A percentile compares a stretch with the other conserved stretches of the same genome.
Evolutionary conservation across 495 filamentous ascomycete genomes (phyloP).

Genomic region (Neurospora sublineolata): DNA sequence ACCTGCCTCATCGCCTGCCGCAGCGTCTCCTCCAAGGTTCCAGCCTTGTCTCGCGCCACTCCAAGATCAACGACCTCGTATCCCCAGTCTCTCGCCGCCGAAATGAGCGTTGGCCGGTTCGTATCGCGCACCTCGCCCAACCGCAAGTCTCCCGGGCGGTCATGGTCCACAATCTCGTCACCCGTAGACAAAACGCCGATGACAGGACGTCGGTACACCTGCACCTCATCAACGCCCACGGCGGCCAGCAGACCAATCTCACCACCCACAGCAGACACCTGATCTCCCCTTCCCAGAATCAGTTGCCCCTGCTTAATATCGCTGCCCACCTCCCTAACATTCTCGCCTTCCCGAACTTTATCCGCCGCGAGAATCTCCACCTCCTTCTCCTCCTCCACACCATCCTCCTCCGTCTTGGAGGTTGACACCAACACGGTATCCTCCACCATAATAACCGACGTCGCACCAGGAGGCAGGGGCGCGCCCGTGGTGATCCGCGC

Average conservation of each 20-base stretch:
- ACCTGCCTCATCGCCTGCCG: slow-evolving; percentile 58
- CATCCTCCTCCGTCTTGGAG: slow-evolving; percentile 79
- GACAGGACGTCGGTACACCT: slow-evolving; percentile 62
- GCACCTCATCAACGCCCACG: slow-evolving; percentile 64
- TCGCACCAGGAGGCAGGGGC: slow-evolving; percentile 78
- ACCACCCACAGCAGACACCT: slow-evolving; percentile 73
- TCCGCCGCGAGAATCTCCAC: slow-evolving; percentile 71
- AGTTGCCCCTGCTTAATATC: slow-evolving; percentile 59
- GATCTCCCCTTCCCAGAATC: slow-evolving; percentile 64
- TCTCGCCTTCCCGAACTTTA: slow-evolving; percentile 62
- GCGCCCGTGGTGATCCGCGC: slow-evolving; percentile 91
- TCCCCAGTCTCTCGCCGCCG: slow-evolving; percentile 61
- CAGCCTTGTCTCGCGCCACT: slow-evolving; percentile 69
- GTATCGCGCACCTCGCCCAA: slow-evolving; percentile 86
- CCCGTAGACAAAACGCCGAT: slow-evolving; percentile 89
- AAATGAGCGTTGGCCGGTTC: slow-evolving; percentile 76
- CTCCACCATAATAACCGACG: slow-evolving; percentile 94
- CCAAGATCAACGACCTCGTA: slow-evolving; percentile 78
- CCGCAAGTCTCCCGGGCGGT: slow-evolving; percentile 47
- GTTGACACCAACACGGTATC: slow-evolving; percentile 68
- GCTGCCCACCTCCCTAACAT: slow-evolving; percentile 83
- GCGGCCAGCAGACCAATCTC: slow-evolving; percentile 84
- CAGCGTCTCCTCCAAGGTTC: slow-evolving; percentile 65
- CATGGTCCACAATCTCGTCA: slow-evolving; percentile 80
- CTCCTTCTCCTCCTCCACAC: slow-evolving; percentile 79